Evolutionary conservation across 2,329 filamentous ascomycete genomes (phyloP).

Genomic region (Monascus ruber): DNA sequence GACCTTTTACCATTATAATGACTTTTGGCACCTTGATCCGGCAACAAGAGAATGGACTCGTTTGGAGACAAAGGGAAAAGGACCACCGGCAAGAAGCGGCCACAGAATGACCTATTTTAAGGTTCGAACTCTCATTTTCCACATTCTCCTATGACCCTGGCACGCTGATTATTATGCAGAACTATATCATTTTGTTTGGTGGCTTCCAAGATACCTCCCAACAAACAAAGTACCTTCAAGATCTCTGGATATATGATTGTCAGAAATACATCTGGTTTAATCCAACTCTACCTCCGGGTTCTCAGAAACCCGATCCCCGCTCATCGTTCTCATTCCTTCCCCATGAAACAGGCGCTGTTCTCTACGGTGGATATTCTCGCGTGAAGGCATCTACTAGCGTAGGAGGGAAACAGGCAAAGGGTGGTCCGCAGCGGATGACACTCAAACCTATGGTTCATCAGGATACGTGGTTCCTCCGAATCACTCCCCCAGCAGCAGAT

Average conservation of each 20-base stretch:
- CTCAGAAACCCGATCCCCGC: constrained; percentile 78
- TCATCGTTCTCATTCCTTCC: constrained; percentile 89
- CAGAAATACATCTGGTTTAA: constrained; percentile 73
- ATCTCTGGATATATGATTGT: constrained; percentile 94
- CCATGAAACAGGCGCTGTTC: constrained; percentile 75
- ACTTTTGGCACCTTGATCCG: constrained; percentile 91
- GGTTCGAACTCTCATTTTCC: constrained; percentile 14
- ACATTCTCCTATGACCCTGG: neutral
- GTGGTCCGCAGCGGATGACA: constrained; percentile 54
- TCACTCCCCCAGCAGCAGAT: constrained; percentile 60
- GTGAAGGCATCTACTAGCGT: constrained; percentile 57
- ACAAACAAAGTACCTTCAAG: constrained; percentile 83
- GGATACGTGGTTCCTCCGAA: constrained; percentile 85
- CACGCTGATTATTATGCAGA: constrained; percentile 24
- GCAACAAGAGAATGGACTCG: constrained; percentile 79
- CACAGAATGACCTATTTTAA: constrained; percentile 97
- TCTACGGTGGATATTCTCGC: constrained; percentile 89
- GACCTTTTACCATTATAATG: constrained; percentile 98
- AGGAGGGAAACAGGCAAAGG: constrained; percentile 50
- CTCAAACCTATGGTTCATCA: constrained; percentile 84
- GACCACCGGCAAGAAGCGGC: constrained; percentile 76
- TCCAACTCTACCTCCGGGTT: constrained; percentile 62
- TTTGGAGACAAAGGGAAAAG: constrained; percentile 60
- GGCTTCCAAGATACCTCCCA: constrained; percentile 96
- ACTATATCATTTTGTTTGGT: constrained; percentile 90